A percentile compares a stretch with the other conserved stretches of the same genome.
Evolutionary conservation across 192 early-diverging fungal genomes (phyloP).

Genomic region (Backusella luteola): DNA sequence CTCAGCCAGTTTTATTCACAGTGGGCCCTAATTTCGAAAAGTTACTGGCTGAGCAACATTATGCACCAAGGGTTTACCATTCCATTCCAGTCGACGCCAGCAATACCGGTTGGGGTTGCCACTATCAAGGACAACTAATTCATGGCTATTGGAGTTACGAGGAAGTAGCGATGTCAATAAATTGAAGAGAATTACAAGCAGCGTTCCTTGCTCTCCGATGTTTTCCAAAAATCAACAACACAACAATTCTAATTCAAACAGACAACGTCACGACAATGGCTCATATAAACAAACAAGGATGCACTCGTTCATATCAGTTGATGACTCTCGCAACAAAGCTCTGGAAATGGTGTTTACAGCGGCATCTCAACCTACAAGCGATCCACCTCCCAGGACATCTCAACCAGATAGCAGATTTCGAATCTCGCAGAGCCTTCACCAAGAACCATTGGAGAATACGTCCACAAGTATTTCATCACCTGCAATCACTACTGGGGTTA

Average conservation of each 20-base stretch:
- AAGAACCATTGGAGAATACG: constrained; percentile 15
- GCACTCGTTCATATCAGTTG: constrained; percentile 15
- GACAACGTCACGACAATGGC: constrained; percentile 12
- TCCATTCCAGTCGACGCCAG: too few relatives aligned
- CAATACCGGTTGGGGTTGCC: too few relatives aligned
- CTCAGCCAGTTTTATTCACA: too few relatives aligned
- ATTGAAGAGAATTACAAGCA: constrained; percentile 32
- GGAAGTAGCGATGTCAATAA: constrained; percentile 7
- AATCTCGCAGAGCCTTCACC: neutral
- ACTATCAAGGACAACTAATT: too few relatives aligned
- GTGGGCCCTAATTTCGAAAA: too few relatives aligned
- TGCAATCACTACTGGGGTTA: neutral
- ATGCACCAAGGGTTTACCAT: too few relatives aligned
- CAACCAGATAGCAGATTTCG: neutral
- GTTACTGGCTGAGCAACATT: too few relatives aligned
- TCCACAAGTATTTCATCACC: neutral
- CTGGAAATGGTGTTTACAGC: neutral
- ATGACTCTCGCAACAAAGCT: constrained; percentile 21
- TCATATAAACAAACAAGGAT: constrained; percentile 20
- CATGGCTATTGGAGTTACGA: too few relatives aligned
- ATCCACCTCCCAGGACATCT: neutral
- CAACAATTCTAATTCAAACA: neutral
- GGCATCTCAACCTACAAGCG: neutral
- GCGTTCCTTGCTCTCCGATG: neutral
- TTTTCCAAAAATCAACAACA: neutral